phyloP scores from a whole-genome alignment of 2,329 filamentous ascomycete species.

The Lasiodiplodia gonubiensis region DNA sequence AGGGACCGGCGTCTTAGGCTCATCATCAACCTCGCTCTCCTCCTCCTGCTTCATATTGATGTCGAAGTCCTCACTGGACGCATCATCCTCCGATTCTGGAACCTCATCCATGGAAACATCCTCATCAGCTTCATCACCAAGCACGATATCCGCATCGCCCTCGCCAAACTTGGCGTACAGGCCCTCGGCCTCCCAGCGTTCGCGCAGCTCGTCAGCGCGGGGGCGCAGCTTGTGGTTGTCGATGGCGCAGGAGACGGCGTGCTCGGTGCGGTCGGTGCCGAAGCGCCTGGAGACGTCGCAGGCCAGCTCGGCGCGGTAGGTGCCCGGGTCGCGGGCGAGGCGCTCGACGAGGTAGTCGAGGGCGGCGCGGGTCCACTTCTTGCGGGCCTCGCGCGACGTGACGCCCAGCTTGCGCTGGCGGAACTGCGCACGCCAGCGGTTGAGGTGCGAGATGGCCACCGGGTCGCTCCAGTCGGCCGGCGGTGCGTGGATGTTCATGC shows the following conservation, averaged over 20 bases:
- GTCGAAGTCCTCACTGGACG: background rate
- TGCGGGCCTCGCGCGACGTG: background rate
- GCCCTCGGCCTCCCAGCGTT: background rate
- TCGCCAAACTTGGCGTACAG: background rate
- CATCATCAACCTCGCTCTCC: background rate
- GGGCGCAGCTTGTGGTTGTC: conserved; percentile 13
- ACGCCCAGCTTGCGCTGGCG: conserved; percentile 14
- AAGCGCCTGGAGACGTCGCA: background rate
- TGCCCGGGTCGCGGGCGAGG: background rate
- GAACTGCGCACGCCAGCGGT: conserved; percentile 26
- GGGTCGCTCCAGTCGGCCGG: background rate
- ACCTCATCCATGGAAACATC: background rate
- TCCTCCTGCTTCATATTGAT: background rate
- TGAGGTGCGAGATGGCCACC: background rate
- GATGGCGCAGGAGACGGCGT: conserved; percentile 18
- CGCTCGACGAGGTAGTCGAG: conserved; percentile 1
- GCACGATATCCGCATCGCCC: background rate
- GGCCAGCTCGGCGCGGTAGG: background rate
- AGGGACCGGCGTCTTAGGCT: background rate
- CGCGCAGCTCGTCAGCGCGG: background rate
- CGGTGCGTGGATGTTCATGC: conserved; percentile 23
- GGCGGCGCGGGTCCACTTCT: background rate
- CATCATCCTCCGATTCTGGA: too few relatives aligned
- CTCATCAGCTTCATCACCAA: background rate
- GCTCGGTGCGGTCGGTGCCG: background rate